Conservation (phyloP, 306 rosid genomes). For the Cucumis hystrix region DNA sequence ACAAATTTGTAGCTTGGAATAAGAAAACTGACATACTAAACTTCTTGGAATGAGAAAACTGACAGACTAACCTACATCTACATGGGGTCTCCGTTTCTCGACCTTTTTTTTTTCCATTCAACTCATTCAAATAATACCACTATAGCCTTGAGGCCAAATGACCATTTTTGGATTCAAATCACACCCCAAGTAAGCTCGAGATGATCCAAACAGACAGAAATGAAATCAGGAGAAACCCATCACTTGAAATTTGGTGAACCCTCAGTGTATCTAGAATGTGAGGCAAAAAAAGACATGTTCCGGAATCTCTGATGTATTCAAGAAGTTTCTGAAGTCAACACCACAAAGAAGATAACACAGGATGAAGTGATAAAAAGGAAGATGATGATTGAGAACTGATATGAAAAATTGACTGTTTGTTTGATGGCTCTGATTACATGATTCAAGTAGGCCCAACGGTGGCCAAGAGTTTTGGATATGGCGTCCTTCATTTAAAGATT, state of each 20-base stretch:
- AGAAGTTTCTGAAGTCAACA: neutral
- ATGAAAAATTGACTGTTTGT: neutral
- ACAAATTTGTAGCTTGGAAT: neutral
- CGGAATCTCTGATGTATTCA: neutral
- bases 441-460: conserved; percentile 5
- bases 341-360: neutral
- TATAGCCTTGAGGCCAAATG: neutral
- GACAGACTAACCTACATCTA: neutral
- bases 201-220: neutral
- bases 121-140: neutral
- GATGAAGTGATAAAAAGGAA: neutral
- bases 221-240: neutral
- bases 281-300: neutral
- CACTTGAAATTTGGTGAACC: neutral
- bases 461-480: conserved; percentile 21
- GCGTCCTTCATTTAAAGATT: neutral
- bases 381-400: neutral
- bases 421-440: neutral
- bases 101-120: neutral
- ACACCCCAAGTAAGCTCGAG: neutral
- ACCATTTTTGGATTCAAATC: neutral
- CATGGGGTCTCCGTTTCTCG: neutral
- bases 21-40: neutral
- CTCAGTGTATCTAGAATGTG: neutral
- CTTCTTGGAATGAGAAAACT: neutral